These are phyloP conservation scores for Bothriochloa decipiens DNA, from an alignment of 176 grass and related monocot genomes.

Conservation along the genomic window DNA sequence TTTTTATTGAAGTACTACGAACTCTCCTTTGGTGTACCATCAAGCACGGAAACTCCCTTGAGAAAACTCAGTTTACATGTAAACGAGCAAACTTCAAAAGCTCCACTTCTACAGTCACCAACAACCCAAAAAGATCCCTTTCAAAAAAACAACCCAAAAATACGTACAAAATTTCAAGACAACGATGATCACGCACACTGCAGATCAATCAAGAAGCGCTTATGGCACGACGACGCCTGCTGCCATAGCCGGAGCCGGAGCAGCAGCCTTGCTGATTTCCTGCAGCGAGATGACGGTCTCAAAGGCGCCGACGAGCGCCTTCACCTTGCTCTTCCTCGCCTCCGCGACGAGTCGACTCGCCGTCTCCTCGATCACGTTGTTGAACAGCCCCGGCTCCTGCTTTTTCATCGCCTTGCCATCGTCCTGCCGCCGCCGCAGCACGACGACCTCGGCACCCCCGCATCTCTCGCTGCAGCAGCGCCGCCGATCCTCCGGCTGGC, in stretches of 20 bases:
- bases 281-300: conserved; percentile 76
- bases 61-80: not conserved
- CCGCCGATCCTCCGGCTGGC: conserved; percentile 12
- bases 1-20: no score
- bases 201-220: conserved; percentile 22
- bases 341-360: conserved; percentile 56
- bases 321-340: conserved; percentile 75
- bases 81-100: not conserved
- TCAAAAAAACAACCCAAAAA: not conserved
- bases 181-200: not conserved
- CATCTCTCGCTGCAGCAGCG: not conserved
- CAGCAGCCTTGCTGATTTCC: conserved; percentile 44
- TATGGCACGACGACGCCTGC: not conserved
- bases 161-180: not conserved
- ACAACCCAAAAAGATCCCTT: not conserved
- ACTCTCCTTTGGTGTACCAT: not conserved
- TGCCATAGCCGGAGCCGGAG: not conserved
- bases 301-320: conserved; percentile 74
- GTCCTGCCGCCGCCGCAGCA: conserved; percentile 47
- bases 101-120: not conserved
- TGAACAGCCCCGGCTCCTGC: conserved; percentile 48
- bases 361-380: conserved; percentile 73
- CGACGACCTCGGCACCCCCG: conserved; percentile 33
- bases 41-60: no score
- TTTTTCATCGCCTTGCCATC: conserved; percentile 39